A percentile compares a stretch with the other conserved stretches of the same genome.
phyloP scores from a whole-genome alignment of 176 grass and related monocot genomes.

The Cenchrus americanus region DNA sequence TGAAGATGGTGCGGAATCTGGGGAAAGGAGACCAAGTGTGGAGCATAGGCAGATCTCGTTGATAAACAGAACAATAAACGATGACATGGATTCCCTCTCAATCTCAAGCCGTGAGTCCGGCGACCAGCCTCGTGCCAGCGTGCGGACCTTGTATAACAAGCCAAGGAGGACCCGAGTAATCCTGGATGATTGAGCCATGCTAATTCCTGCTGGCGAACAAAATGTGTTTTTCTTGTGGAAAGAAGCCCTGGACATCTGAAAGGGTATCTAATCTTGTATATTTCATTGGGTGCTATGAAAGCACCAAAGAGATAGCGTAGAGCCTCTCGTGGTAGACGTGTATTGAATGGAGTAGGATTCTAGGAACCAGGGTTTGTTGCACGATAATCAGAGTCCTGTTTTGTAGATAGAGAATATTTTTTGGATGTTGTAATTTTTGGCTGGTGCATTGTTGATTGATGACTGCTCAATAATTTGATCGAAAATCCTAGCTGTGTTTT shows the following conservation, averaged over 20 bases:
- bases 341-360: not conserved
- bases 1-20: conserved; percentile 24
- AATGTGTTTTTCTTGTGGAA: not conserved
- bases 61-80: conserved; percentile 51
- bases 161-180: conserved; percentile 44
- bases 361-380: not conserved
- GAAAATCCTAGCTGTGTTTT: not conserved
- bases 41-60: conserved; percentile 51
- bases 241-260: conserved; percentile 9
- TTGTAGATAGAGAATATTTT: conserved; percentile 29
- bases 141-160: conserved; percentile 41
- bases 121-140: conserved; percentile 11
- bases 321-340: not conserved
- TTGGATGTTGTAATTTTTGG: conserved; percentile 26
- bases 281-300: not conserved
- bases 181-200: conserved; percentile 31
- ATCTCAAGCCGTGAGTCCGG: conserved; percentile 28
- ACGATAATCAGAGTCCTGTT: conserved; percentile 13
- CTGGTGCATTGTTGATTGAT: conserved; percentile 28
- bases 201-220: not conserved
- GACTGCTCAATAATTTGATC: not conserved
- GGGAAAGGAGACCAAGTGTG: conserved; percentile 38
- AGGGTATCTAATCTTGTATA: conserved; percentile 39
- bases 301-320: conserved; percentile 4
- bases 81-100: conserved; percentile 29